Conservation (phyloP, 257 asterid genomes). For the Solanum gracilifrons region DNA sequence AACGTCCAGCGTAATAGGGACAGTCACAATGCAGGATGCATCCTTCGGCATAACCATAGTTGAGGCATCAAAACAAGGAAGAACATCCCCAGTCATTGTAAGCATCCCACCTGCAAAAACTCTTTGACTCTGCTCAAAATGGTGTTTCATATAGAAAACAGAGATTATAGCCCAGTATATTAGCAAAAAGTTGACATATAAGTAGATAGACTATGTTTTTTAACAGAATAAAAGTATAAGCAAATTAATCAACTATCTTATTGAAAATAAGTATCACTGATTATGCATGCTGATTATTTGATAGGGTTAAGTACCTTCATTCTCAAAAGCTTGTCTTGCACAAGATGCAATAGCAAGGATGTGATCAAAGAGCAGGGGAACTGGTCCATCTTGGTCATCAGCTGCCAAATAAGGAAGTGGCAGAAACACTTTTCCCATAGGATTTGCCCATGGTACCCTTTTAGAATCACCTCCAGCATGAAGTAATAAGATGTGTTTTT, state of each 20-base stretch:
- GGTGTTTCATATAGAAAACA: constrained; percentile 7
- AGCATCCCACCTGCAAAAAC: constrained; percentile 68
- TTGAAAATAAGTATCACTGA: neutral
- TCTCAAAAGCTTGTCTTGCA: constrained; percentile 79
- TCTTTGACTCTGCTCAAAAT: neutral
- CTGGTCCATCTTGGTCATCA: constrained; percentile 89
- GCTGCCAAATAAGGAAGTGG: constrained; percentile 92
- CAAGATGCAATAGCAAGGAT: constrained; percentile 92
- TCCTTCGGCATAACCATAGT: constrained; percentile 84
- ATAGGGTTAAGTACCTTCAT: constrained; percentile 50
- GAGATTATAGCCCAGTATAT: neutral
- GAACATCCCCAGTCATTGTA: constrained; percentile 99
- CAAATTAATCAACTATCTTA: neutral
- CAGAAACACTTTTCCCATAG: constrained; percentile 95
- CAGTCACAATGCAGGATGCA: constrained; percentile 72
- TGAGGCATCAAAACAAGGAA: constrained; percentile 96
- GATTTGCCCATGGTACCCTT: constrained; percentile 99
- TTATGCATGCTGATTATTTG: constrained; percentile 5
- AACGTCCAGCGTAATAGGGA: constrained; percentile 84
- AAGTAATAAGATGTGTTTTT: constrained; percentile 68
- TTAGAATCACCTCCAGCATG: constrained; percentile 99
- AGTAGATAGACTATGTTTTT: neutral
- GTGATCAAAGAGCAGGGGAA: constrained; percentile 92
- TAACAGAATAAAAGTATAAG: neutral
- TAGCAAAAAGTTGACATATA: neutral